A percentile compares a stretch with the other conserved stretches of the same genome.
These are phyloP conservation scores for Neospora caninum DNA, from an alignment of 169 alveolate genomes.

Conservation along the genomic window DNA sequence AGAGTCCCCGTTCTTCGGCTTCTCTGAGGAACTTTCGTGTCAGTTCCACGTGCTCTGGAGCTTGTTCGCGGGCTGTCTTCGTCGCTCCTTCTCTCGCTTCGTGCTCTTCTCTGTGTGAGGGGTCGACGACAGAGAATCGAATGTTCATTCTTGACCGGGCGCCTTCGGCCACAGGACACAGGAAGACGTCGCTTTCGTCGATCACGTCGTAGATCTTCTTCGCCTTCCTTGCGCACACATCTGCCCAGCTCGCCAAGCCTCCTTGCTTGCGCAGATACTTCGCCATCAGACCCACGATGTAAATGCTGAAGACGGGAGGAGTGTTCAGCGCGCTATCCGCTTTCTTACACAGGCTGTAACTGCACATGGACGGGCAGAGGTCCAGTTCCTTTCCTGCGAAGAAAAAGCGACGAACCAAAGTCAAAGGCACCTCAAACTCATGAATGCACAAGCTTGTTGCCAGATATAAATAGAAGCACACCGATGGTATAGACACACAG, in stretches of 20 bases:
- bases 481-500: too few relatives aligned
- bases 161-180: not conserved
- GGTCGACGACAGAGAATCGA: not conserved
- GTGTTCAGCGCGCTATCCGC: constrained; percentile 72
- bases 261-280: constrained; percentile 66
- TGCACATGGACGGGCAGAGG: constrained; percentile 63
- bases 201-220: constrained; percentile 64
- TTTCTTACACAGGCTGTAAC: constrained; percentile 55
- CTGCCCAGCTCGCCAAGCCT: constrained; percentile 64
- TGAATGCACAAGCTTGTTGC: too few relatives aligned
- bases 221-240: constrained; percentile 52
- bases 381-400: constrained; percentile 58
- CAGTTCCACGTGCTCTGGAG: not conserved
- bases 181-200: constrained; percentile 58
- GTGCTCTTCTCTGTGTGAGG: not conserved
- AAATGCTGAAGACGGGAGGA: constrained; percentile 74
- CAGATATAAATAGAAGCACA: too few relatives aligned
- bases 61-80: too few relatives aligned
- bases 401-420: not conserved
- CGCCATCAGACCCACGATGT: constrained; percentile 70
- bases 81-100: not conserved
- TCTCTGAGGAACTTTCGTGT: not conserved
- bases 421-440: not conserved
- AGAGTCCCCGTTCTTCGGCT: not conserved
- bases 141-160: not conserved